Base-by-base conservation (phyloP, 805 yeast genomes). In the Saturnispora silvae region DNA sequence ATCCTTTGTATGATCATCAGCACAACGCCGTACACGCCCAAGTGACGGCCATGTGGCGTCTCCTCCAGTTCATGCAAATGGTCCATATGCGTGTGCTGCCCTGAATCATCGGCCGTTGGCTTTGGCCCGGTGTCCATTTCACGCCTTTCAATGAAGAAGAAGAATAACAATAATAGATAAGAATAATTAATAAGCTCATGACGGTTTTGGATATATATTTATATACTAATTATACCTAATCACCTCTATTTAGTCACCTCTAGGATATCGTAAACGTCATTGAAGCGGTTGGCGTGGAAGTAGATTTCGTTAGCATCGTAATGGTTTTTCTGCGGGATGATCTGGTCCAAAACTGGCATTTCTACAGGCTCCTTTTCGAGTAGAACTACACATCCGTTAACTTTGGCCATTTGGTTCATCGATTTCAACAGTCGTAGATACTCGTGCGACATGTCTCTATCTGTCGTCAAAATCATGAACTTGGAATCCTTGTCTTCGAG, bases 11-110 rank as follows among this genome's bases (percentile, higher is more conserved):
- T 65, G 47, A 78, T 76, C 40, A 79, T 57, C 31, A 77, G 67
- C 28, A 76, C 65, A 0, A 83, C 77, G 5, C 85, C 75, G 46
- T 69, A 77, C 2, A 78, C 53, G 0, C 89, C 89, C 42, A 81
- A 53, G 54, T 80, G 85, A 27, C 89, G 61, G 1, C 89, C 89
- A 46, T 78, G 85, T 1, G 87, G 87, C 2, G 70, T 56, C 17
- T 72, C 77, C 45, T 71, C 76, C 10, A 51, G 46, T 13, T 45
- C 46, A 13, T 47, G 48, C 10, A 57, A 38, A 26, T 51, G 53
- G 11, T 14, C 28, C 17, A 31, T 15, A n/a, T 35, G n/a, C n/a
- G n/a, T n/a, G 10, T 8, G 8, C 25, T 23, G 10, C 11, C 8
- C 25, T 8, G 25, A 23, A 23, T 23, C 11, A 8, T 11, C 25